A percentile compares a stretch with the other conserved stretches of the same genome.
Evolutionary conservation across 441 rosid genomes (phyloP).

Genomic region (Euphorbia schlechtendalii): DNA sequence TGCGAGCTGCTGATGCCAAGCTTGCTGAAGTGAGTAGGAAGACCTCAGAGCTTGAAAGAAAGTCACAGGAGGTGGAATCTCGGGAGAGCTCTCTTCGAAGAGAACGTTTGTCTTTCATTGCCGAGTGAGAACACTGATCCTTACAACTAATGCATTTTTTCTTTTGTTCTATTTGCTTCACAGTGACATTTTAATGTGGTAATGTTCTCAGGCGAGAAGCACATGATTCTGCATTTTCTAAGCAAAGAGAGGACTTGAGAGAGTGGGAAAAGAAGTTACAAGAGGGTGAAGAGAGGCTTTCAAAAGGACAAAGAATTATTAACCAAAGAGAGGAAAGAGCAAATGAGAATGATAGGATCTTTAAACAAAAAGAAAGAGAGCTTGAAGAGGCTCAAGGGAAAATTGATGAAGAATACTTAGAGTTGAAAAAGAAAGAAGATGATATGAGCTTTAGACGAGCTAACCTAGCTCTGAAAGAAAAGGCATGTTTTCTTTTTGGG

Average conservation of each 20-base stretch:
- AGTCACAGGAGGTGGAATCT: slow-evolving; percentile 68
- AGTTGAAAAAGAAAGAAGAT: slow-evolving; percentile 60
- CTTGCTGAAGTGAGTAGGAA: slow-evolving; percentile 92
- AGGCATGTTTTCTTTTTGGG: slow-evolving; percentile 36
- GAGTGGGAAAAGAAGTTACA: slow-evolving; percentile 88
- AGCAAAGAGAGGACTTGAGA: slow-evolving; percentile 89
- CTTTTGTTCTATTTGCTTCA: slow-evolving; percentile 7
- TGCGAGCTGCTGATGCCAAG: slow-evolving; percentile 79
- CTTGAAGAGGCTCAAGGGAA: slow-evolving; percentile 73
- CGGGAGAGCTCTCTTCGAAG: slow-evolving; percentile 59
- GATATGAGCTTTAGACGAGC: slow-evolving; percentile 54
- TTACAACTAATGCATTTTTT: slow-evolving; percentile 7
- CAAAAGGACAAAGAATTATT: slow-evolving; percentile 60
- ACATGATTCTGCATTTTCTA: slow-evolving; percentile 52
- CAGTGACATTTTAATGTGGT: slow-evolving; percentile 10
- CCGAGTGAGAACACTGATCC: slow-evolving; percentile 53
- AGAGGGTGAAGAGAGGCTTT: slow-evolving; percentile 86
- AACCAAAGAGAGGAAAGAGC: slow-evolving; percentile 94
- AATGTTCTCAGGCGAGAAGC: slow-evolving; percentile 59
- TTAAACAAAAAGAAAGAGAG: slow-evolving; percentile 70
- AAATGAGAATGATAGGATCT: slow-evolving; percentile 61
- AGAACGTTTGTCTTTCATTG: slow-evolving; percentile 66
- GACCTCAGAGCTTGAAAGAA: slow-evolving; percentile 76
- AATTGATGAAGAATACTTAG: slow-evolving; percentile 55
- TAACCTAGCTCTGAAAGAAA: slow-evolving; percentile 48